phyloP scores from a whole-genome alignment of 2,329 filamentous ascomycete genomes.

The Aureobasidium sp. region DNA sequence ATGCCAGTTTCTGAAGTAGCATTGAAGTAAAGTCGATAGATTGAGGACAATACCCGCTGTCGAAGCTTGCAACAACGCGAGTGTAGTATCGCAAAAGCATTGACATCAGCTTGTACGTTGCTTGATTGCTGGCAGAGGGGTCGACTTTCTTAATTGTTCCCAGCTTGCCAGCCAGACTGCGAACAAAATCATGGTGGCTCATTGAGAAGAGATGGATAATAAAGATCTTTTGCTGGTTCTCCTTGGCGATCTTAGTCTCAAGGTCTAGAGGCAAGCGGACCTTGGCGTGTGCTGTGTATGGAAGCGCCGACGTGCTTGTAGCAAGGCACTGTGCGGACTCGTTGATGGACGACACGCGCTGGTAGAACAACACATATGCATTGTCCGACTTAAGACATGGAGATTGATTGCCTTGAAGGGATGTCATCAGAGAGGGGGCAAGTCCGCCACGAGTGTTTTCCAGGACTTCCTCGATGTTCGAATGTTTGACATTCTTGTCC shows the following conservation, averaged over 20 bases:
- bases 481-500: constrained; percentile 71
- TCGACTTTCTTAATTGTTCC: constrained; percentile 42
- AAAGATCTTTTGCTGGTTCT: constrained; percentile 67
- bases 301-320: background rate
- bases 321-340: background rate
- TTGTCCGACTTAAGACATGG: constrained; percentile 42
- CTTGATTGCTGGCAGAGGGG: constrained; percentile 23
- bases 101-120: constrained; percentile 47
- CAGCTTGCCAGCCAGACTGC: constrained; percentile 52
- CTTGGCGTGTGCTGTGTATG: constrained; percentile 37
- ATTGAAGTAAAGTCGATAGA: constrained; percentile 52
- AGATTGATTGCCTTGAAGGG: constrained; percentile 34
- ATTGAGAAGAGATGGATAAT: constrained; percentile 75
- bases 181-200: constrained; percentile 60
- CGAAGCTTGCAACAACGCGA: constrained; percentile 62
- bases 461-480: constrained; percentile 67
- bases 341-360: constrained; percentile 62
- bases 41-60: constrained; percentile 51
- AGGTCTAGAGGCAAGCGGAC: constrained; percentile 40
- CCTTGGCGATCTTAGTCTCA: constrained; percentile 52
- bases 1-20: constrained; percentile 48
- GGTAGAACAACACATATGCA: constrained; percentile 98
- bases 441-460: constrained; percentile 60
- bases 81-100: constrained; percentile 61
- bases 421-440: constrained; percentile 54